These are phyloP conservation scores for Didymella pinodella DNA, from an alignment of 2,329 filamentous ascomycete genomes.

Conservation along the genomic window DNA sequence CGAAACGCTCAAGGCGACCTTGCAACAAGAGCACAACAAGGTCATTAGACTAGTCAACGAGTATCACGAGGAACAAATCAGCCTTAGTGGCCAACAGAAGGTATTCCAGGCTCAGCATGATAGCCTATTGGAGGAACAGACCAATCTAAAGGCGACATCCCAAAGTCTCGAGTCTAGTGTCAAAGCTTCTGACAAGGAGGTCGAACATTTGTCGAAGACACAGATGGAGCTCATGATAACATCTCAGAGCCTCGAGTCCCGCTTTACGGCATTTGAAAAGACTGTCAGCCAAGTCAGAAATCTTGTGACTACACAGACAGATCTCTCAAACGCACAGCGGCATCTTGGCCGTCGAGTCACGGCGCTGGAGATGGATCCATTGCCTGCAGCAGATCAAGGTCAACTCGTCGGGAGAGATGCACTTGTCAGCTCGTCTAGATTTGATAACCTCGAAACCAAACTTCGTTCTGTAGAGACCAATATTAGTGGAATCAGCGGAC, in stretches of 20 bases:
- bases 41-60: not conserved
- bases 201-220: not conserved
- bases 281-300: not conserved
- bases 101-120: not conserved
- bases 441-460: not conserved
- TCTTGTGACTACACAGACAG: not conserved
- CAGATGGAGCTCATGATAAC: not conserved
- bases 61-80: not conserved
- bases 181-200: not conserved
- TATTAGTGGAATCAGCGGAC: not conserved
- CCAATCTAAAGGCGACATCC: not conserved
- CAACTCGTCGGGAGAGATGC: not conserved
- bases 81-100: not conserved
- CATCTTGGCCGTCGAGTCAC: not conserved
- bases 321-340: not conserved
- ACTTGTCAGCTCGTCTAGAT: too few species aligned
- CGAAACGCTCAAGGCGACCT: not conserved
- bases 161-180: not conserved
- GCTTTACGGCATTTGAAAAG: not conserved
- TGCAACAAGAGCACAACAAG: not conserved
- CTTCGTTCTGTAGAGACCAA: not conserved
- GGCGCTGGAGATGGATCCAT: constrained; percentile 2
- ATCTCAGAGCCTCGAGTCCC: not conserved
- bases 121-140: not conserved
- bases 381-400: not conserved